Conservation (phyloP, 352 stramenopile genomes). For the Pythium vanterpoolii region DNA sequence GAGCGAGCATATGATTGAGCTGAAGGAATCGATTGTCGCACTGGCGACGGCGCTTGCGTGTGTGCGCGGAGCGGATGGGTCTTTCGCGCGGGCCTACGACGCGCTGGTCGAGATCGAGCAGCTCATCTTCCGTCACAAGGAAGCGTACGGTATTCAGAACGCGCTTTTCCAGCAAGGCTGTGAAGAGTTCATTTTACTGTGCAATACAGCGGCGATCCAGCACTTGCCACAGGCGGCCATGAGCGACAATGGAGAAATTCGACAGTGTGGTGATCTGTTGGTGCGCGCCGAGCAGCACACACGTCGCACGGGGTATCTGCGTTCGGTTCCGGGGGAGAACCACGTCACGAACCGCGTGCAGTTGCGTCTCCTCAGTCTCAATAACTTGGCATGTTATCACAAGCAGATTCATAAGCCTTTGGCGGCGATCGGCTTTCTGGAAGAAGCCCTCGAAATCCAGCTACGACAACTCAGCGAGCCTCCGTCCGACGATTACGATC, state of each 20-base stretch:
- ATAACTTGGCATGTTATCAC: slow-evolving; percentile 65
- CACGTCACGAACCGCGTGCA: slow-evolving; percentile 27
- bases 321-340: slow-evolving; percentile 17
- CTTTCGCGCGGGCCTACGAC: slow-evolving; percentile 21
- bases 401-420: slow-evolving; percentile 41
- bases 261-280: slow-evolving; percentile 18
- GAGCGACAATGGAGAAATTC: slow-evolving; percentile 16
- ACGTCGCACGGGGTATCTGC: slow-evolving; percentile 37
- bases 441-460: slow-evolving; percentile 49
- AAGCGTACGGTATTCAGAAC: slow-evolving; percentile 34
- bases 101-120: slow-evolving; percentile 38
- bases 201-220: slow-evolving; percentile 57
- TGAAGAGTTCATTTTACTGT: slow-evolving; percentile 62
- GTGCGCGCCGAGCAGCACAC: slow-evolving; percentile 54
- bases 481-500: background rate
- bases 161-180: slow-evolving; percentile 50
- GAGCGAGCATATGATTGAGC: slow-evolving; percentile 6
- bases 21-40: slow-evolving; percentile 41
- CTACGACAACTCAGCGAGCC: slow-evolving; percentile 17
- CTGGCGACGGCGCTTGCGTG: slow-evolving; percentile 38
- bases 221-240: slow-evolving; percentile 21
- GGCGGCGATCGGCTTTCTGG: slow-evolving; percentile 38
- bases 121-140: slow-evolving; percentile 47
- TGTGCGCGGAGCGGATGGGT: slow-evolving; percentile 20
- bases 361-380: slow-evolving; percentile 53